Evolutionary conservation across 345 rosid genomes (phyloP).

Genomic region (Salix exigua): DNA sequence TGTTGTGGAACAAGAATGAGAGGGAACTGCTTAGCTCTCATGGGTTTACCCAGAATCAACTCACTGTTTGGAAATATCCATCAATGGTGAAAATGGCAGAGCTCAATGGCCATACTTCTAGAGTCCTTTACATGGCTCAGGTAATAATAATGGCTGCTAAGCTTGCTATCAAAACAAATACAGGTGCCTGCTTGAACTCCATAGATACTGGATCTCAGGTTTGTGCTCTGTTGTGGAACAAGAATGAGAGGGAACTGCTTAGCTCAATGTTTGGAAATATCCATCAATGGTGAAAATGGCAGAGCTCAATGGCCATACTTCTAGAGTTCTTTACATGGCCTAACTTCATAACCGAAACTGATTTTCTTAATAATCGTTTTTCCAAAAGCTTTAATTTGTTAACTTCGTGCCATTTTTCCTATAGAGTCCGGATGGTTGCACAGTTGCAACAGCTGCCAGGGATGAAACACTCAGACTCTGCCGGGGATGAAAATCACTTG

Average conservation of each 20-base stretch:
- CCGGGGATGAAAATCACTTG: no score
- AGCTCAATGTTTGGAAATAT: constrained; percentile 49
- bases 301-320: constrained; percentile 38
- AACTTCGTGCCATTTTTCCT: neutral
- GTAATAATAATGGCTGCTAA: constrained; percentile 29
- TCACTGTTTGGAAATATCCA: constrained; percentile 46
- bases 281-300: constrained; percentile 48
- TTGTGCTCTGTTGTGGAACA: constrained; percentile 44
- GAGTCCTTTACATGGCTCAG: constrained; percentile 54
- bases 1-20: constrained; percentile 48
- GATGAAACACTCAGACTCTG: constrained; percentile 25
- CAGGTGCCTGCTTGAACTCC: constrained; percentile 22
- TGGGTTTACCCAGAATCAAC: constrained; percentile 44
- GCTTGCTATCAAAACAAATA: no score
- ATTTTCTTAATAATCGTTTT: neutral
- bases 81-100: constrained; percentile 47
- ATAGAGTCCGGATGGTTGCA: constrained; percentile 28
- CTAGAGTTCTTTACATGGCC: constrained; percentile 55
- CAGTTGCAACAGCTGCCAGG: constrained; percentile 29
- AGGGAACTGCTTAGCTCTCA: constrained; percentile 48
- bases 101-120: constrained; percentile 38
- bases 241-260: constrained; percentile 45
- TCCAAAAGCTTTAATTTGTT: neutral
- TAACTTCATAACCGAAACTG: neutral
- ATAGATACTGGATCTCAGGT: constrained; percentile 44